phyloP scores from a whole-genome alignment of 257 asterid species.

The Cordia subcordata region DNA sequence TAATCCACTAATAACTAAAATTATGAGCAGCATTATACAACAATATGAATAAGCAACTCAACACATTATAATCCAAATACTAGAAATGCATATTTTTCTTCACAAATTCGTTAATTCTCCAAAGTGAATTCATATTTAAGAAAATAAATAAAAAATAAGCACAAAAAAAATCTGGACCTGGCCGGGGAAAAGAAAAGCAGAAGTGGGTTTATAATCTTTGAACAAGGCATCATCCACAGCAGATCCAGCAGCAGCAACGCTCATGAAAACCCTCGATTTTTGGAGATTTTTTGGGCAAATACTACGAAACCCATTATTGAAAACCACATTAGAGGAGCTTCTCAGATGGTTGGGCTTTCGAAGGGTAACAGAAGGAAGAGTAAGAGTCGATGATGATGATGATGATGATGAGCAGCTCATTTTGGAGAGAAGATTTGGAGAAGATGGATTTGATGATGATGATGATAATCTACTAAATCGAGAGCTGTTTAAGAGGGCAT shows the following conservation, averaged over 20 bases:
- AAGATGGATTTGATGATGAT: conserved; percentile 4
- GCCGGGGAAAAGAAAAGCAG: conserved; percentile 95
- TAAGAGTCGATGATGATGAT: conserved; percentile 47
- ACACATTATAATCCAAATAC: background rate
- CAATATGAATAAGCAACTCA: background rate
- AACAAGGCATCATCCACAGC: conserved; percentile 57
- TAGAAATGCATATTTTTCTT: background rate
- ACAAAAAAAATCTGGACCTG: conserved; percentile 47
- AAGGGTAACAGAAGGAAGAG: conserved; percentile 45
- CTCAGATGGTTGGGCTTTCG: conserved; percentile 26
- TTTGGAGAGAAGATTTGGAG: conserved; percentile 18
- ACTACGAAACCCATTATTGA: conserved; percentile 36
- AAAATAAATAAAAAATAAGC: background rate
- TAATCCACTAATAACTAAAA: background rate
- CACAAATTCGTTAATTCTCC: background rate
- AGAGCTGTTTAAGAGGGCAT: conserved; percentile 18
- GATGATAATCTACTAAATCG: conserved; percentile 7
- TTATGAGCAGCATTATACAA: background rate
- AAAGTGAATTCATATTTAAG: background rate
- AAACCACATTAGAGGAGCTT: conserved; percentile 32
- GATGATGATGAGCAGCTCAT: conserved; percentile 34
- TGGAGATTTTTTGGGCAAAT: conserved; percentile 28
- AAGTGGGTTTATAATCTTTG: conserved; percentile 67
- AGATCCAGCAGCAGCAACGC: conserved; percentile 66
- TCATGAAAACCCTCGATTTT: conserved; percentile 64